These are phyloP conservation scores for Coemansia sp. DNA, from an alignment of 192 early-diverging fungal species.

Conservation along the genomic window DNA sequence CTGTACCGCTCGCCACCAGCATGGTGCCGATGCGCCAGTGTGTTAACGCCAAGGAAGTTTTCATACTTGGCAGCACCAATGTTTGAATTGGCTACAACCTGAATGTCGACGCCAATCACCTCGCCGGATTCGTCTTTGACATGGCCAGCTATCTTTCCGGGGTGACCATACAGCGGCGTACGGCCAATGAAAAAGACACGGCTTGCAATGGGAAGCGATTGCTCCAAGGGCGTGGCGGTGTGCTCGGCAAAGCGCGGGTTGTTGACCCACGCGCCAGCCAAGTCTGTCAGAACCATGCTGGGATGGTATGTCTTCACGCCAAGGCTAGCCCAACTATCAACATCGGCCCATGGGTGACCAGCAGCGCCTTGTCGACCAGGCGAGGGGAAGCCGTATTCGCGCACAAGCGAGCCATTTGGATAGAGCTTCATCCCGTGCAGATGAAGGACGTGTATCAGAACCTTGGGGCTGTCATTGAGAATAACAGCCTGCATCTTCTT, in stretches of 20 bases:
- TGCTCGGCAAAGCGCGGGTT: constrained; percentile 75
- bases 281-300: constrained; percentile 55
- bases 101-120: constrained; percentile 32
- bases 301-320: constrained; percentile 33
- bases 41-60: constrained; percentile 40
- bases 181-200: constrained; percentile 81
- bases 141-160: constrained; percentile 67
- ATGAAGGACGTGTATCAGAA: constrained; percentile 47
- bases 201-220: constrained; percentile 71
- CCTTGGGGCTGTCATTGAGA: constrained; percentile 10
- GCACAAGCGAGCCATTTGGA: constrained; percentile 42
- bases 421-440: constrained; percentile 42
- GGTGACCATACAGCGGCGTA: constrained; percentile 67
- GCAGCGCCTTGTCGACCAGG: not conserved
- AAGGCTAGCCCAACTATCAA: constrained; percentile 15
- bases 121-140: constrained; percentile 19
- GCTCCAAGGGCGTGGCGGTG: constrained; percentile 62
- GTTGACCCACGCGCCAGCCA: constrained; percentile 41
- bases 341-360: constrained; percentile 27
- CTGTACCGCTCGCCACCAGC: constrained; percentile 53
- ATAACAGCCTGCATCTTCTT: constrained; percentile 29
- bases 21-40: constrained; percentile 16
- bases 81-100: constrained; percentile 26
- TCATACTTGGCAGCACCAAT: constrained; percentile 18
- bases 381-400: constrained; percentile 37